Evolutionary conservation across 2,329 filamentous ascomycete species (phyloP).

Genomic region (Pestalotiopsis sp.): DNA sequence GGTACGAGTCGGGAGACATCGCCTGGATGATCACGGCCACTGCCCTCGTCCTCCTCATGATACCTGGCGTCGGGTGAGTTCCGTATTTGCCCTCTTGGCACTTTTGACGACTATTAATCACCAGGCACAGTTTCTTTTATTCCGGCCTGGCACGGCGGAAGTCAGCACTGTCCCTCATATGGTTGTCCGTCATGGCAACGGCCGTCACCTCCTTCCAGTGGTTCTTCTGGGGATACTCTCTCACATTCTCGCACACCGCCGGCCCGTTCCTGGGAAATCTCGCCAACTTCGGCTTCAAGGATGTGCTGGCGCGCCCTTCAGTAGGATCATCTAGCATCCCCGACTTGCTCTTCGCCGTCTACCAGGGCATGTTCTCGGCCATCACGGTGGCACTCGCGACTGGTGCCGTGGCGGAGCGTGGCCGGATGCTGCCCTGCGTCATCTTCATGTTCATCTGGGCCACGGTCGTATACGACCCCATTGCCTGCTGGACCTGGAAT

Average conservation of each 20-base stretch:
- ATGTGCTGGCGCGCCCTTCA: conserved; percentile 75
- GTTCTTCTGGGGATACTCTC: conserved; percentile 91
- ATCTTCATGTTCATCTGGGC: conserved; percentile 94
- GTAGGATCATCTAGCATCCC: conserved; percentile 75
- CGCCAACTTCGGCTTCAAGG: conserved; percentile 76
- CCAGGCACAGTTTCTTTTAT: conserved; percentile 73
- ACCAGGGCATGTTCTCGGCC: conserved; percentile 86
- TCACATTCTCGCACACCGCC: conserved; percentile 79
- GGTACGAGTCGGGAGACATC: conserved; percentile 82
- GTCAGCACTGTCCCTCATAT: conserved; percentile 86
- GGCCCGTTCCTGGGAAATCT: conserved; percentile 78
- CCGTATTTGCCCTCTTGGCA: neutral
- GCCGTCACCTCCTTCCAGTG: conserved; percentile 88
- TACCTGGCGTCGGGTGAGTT: conserved; percentile 78
- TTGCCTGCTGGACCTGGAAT: conserved; percentile 97
- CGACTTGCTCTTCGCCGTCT: conserved; percentile 82
- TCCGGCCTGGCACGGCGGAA: conserved; percentile 87
- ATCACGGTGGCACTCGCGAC: conserved; percentile 86
- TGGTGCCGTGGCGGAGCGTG: conserved; percentile 83
- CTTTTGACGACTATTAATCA: neutral
- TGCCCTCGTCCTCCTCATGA: conserved; percentile 87
- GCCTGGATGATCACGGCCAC: conserved; percentile 83
- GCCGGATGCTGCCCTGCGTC: conserved; percentile 84
- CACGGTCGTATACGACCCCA: conserved; percentile 87
- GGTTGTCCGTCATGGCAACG: conserved; percentile 85